These are phyloP conservation scores for Penicillium cinerascens DNA, from an alignment of 495 filamentous ascomycete genomes.

Conservation along the genomic window DNA sequence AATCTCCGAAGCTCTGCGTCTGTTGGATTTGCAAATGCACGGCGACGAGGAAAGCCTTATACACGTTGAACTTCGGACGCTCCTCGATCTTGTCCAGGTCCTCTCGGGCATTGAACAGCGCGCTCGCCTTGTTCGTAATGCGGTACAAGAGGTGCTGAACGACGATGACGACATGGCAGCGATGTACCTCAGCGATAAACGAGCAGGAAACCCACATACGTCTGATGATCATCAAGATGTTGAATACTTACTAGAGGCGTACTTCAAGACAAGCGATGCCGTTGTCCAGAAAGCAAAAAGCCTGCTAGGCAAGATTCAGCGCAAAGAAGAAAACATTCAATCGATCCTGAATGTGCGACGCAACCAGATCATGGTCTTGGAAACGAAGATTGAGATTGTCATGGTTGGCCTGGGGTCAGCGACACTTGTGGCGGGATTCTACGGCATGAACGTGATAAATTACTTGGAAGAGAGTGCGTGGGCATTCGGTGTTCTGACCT, in stretches of 20 bases:
- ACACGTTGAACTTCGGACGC: slow-evolving; percentile 12
- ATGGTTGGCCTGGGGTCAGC: slow-evolving; percentile 30
- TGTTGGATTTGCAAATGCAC: slow-evolving; percentile 8
- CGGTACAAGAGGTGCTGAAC: slow-evolving; percentile 25
- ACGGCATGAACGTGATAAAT: slow-evolving; percentile 37
- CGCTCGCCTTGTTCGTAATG: slow-evolving; percentile 26
- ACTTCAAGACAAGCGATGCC: slow-evolving; percentile 29
- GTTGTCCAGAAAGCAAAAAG: slow-evolving; percentile 24
- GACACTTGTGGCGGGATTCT: slow-evolving; percentile 31
- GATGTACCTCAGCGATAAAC: slow-evolving; percentile 43
- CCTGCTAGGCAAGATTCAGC: slow-evolving; percentile 22
- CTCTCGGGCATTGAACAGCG: slow-evolving; percentile 28
- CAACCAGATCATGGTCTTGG: slow-evolving; percentile 36
- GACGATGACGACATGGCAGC: slow-evolving; percentile 37
- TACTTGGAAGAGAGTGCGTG: slow-evolving; percentile 24
- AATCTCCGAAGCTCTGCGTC: slow-evolving; percentile 14
- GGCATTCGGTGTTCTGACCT: slow-evolving; percentile 24
- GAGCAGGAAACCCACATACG: slow-evolving; percentile 24
- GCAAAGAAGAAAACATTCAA: slow-evolving; percentile 24
- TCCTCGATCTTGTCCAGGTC: slow-evolving; percentile 21
- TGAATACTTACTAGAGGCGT: slow-evolving; percentile 35
- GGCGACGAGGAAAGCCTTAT: slow-evolving; percentile 14
- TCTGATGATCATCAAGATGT: slow-evolving; percentile 32
- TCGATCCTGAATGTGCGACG: slow-evolving; percentile 30
- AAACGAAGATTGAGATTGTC: slow-evolving; percentile 30